A percentile compares a stretch with the other conserved stretches of the same genome.
These are phyloP conservation scores for Sporisorium scitamineum DNA, from an alignment of 1,284 basidiomycete genomes.

Conservation along the genomic window DNA sequence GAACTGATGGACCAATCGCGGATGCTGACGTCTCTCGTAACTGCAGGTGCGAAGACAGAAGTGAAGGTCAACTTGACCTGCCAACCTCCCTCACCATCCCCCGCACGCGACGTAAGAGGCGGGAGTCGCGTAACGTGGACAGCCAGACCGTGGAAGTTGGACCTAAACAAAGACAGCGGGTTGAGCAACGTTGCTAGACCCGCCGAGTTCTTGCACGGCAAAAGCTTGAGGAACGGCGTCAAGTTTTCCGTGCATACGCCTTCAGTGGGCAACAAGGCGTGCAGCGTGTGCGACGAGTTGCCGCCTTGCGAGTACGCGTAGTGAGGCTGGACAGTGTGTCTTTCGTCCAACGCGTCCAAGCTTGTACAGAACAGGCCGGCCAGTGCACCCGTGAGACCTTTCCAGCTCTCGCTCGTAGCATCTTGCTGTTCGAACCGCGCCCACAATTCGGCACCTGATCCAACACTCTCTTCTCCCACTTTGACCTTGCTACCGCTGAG, in stretches of 20 bases:
- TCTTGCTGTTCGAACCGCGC: constrained; percentile 74
- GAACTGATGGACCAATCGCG: constrained; percentile 51
- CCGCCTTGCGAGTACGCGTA: constrained; percentile 22
- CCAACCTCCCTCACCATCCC: constrained; percentile 71
- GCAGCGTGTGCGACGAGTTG: constrained; percentile 18
- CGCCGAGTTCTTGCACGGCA: constrained; percentile 88
- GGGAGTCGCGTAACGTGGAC: constrained; percentile 72
- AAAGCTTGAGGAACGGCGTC: constrained; percentile 91
- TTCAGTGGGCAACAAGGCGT: constrained; percentile 52
- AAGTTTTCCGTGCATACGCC: constrained; percentile 89
- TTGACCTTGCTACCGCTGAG: background rate
- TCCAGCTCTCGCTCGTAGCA: constrained; percentile 74
- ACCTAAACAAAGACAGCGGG: constrained; percentile 85
- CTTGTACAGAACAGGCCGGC: constrained; percentile 95
- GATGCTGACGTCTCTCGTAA: constrained; percentile 32
- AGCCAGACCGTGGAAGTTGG: constrained; percentile 87
- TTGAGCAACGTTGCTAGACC: constrained; percentile 88
- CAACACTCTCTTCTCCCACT: constrained; percentile 75
- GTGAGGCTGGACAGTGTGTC: constrained; percentile 45
- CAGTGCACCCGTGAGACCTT: constrained; percentile 84
- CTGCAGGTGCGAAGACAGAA: constrained; percentile 79
- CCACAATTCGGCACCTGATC: constrained; percentile 88
- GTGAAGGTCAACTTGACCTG: constrained; percentile 83
- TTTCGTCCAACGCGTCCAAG: constrained; percentile 73
- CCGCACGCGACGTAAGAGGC: too few species aligned